These are phyloP conservation scores for Aspergillus hortae DNA, from an alignment of 2,329 filamentous ascomycete genomes.

Conservation along the genomic window DNA sequence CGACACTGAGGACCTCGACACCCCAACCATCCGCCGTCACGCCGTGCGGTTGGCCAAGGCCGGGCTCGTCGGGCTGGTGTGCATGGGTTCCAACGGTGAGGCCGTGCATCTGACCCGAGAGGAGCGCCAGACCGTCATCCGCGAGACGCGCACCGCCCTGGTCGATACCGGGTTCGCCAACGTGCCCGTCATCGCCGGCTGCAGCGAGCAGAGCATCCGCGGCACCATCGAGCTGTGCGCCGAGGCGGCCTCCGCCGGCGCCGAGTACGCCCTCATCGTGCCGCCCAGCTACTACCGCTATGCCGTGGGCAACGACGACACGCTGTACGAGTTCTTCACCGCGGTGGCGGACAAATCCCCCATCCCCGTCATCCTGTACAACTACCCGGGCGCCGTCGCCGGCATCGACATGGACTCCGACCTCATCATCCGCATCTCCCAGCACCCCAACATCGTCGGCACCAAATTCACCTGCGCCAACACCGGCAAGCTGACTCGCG, in stretches of 20 bases:
- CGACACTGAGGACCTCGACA: slow-evolving; percentile 79
- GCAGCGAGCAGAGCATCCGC: slow-evolving; percentile 75
- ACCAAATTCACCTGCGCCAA: slow-evolving; percentile 92
- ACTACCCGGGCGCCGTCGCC: slow-evolving; percentile 82
- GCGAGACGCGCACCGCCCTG: slow-evolving; percentile 74
- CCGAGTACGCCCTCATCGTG: slow-evolving; percentile 75
- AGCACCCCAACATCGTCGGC: slow-evolving; percentile 79
- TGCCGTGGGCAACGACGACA: slow-evolving; percentile 66
- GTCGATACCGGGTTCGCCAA: slow-evolving; percentile 73
- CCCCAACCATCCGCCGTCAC: slow-evolving; percentile 74
- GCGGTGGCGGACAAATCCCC: slow-evolving; percentile 72
- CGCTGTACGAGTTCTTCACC: slow-evolving; percentile 70
- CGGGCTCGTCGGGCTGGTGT: slow-evolving; percentile 76
- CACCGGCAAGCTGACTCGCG: slow-evolving; percentile 82
- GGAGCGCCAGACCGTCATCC: slow-evolving; percentile 72
- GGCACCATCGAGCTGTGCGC: slow-evolving; percentile 74
- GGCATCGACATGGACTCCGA: slow-evolving; percentile 90
- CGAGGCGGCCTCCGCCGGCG: slow-evolving; percentile 64
- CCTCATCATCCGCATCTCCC: slow-evolving; percentile 72
- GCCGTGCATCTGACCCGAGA: slow-evolving; percentile 76
- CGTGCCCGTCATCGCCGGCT: slow-evolving; percentile 78
- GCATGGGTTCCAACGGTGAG: slow-evolving; percentile 89
- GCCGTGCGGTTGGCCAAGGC: slow-evolving; percentile 72
- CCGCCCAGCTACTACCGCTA: slow-evolving; percentile 80
- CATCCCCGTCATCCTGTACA: slow-evolving; percentile 80